Conservation (phyloP, 148 eudicot genomes). For the Rhododendron kiyosumense region DNA sequence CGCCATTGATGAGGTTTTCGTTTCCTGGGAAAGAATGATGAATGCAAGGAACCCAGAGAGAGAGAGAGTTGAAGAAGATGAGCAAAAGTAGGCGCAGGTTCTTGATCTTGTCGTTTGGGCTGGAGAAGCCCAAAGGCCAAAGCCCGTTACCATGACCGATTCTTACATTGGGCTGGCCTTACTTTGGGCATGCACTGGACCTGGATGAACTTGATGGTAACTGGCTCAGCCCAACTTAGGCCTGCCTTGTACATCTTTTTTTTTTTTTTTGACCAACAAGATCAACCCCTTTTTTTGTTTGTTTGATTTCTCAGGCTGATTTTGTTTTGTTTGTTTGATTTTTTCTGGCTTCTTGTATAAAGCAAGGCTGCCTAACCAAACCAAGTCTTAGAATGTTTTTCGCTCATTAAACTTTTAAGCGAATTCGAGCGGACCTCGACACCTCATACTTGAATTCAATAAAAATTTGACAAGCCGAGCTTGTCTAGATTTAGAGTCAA, state of each 20-base stretch:
- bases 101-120: neutral
- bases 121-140: neutral
- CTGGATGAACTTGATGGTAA: neutral
- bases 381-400: too few relatives aligned
- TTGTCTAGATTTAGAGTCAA: too few relatives aligned
- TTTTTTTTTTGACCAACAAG: too few relatives aligned
- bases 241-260: neutral
- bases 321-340: too few relatives aligned
- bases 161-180: neutral
- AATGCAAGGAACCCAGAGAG: neutral
- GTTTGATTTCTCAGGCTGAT: too few relatives aligned
- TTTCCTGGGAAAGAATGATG: neutral
- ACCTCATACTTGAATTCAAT: too few relatives aligned
- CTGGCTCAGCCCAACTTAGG: neutral
- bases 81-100: neutral
- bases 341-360: too few relatives aligned
- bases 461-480: too few relatives aligned
- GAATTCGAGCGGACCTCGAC: too few relatives aligned
- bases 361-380: too few relatives aligned
- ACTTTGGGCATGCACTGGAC: neutral
- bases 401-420: too few relatives aligned
- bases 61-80: neutral
- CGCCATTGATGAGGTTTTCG: slow-evolving; percentile 24
- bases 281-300: too few relatives aligned
- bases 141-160: neutral